Evolutionary conservation across 1,139 yeast genomes (phyloP), one percentile per base, ranked within the genome.

Genomic region (Kurtzmaniella quercitrusa): DNA sequence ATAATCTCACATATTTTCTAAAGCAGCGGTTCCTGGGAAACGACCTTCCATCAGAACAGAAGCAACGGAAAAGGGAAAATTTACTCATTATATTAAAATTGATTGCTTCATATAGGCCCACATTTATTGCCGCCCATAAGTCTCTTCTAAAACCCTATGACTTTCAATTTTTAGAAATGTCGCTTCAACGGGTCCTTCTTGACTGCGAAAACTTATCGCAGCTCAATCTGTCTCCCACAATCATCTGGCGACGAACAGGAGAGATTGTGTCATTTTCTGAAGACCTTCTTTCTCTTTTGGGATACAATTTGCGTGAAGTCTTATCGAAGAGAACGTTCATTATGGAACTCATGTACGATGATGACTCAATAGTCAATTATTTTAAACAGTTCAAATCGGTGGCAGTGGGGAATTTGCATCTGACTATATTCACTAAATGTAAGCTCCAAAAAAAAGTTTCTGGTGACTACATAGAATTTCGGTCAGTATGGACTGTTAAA

Each of bases 201-300:
- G 90, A 84, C 54, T 81, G 81, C 54, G 90, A 85, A 57, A 59
- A 75, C 39, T 66, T 80, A 19, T 77, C 81, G 31, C 78, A 83
- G 21, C 58, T 77, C 50, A 75, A 78, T 44, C 75, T 81, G 36
- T 77, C 85, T 1, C 91, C 91, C 1, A 81, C 89, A 3, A 79
- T 84, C 10, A 82, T 84, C 50, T 85, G 91, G 91, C 70, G 91
- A 54, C 66, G 91, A 39, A 82, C 91, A 0, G 90, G 91, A 6
- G 91, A 85, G 56, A 79, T 85, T 36, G 87, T 83, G 10, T 83
- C 83, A 14, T 75, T 83, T 21, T 81, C 87, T 7, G 81, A 82
- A 48, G 90, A 84, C 53, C 73, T 84, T 53, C 73, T 82, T 15
- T 76, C 81, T 14, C 63, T 85, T 48, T 73, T 87, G n/a, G 85